Percentiles rank a stretch among this genome's conserved stretches.
These are phyloP conservation scores for Aspergillus awamori DNA, from an alignment of 2,329 filamentous ascomycete species.

Conservation along the genomic window DNA sequence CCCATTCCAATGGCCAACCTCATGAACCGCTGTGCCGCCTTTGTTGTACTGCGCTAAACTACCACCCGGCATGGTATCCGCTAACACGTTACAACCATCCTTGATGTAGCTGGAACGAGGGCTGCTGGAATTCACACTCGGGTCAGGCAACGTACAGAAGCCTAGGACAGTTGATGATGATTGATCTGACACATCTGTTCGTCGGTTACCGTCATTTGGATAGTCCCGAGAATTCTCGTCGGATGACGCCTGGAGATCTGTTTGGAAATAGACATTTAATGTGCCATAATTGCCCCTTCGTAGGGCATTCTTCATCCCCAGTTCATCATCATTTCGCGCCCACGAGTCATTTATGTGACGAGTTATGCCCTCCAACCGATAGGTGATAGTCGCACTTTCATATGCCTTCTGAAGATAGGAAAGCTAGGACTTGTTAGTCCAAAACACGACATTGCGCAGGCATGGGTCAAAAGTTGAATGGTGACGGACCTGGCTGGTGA, in stretches of 20 bases:
- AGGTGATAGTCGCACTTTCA: conserved; percentile 50
- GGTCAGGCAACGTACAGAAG: conserved; percentile 55
- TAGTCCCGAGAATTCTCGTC: conserved; percentile 26
- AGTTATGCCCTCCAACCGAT: conserved; percentile 53
- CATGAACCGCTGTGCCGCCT: conserved; percentile 51
- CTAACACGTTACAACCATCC: conserved; percentile 62
- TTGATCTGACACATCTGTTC: conserved; percentile 17
- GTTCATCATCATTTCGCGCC: conserved; percentile 54
- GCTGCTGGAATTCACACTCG: conserved; percentile 44
- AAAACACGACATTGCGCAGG: not conserved
- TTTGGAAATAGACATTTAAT: conserved; percentile 64
- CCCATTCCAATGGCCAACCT: conserved; percentile 53
- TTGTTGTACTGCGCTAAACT: conserved; percentile 52
- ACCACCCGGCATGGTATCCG: conserved; percentile 60
- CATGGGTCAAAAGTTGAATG: not conserved
- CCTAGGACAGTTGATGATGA: conserved; percentile 50
- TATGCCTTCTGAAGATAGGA: conserved; percentile 51
- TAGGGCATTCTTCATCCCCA: conserved; percentile 57
- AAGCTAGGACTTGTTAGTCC: conserved; percentile 20
- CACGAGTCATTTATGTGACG: conserved; percentile 58
- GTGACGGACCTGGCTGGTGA: conserved; percentile 38
- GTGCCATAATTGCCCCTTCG: conserved; percentile 57
- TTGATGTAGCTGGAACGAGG: conserved; percentile 47
- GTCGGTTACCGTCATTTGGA: conserved; percentile 31
- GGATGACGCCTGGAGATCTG: conserved; percentile 47